Base-by-base conservation (phyloP, 2,329 filamentous ascomycete species). In the Stromatinia cepivora region DNA sequence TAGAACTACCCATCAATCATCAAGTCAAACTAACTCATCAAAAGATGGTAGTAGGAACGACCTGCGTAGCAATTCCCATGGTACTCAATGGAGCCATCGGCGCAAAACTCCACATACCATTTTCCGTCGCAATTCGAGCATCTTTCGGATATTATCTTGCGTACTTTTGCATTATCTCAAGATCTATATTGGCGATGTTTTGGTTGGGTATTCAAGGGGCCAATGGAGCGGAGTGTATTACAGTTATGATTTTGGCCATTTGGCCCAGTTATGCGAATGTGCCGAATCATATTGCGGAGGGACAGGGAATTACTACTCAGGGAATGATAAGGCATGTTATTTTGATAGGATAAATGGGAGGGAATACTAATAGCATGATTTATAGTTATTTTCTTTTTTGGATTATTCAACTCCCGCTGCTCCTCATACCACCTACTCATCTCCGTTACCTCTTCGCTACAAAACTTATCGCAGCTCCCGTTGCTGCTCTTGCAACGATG, bases 121-220 rank as follows among this genome's bases (percentile, higher is more conserved):
- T 84, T 73, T 81, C 82, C 7, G 81, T 84, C 25, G 79, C 82
- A 34, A 79, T 80, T 5, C 80, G 81, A 5, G 79, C 80, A 45
- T 80, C 81, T 45, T 84, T 84, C 69, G 83, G 83, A 7, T 84
- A 81, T 71, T 82, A 83, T 70, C 77, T 84, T 46, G 80, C 81
- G 77, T 79, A 79, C 48, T 78, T 80, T 71, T 72, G 71, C 42
- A 76, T 84, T 57, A 74, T 82, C 8, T 80, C 81, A 42, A 80
- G 83, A 34, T 76, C 79, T 2, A 77, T 84, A 56, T 76, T 84
- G 25, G 82, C 82, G 36, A 81, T 84, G 75, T 84, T 85, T 74
- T 85, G 83, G 90, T 87, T 90, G 66, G 87, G 88, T 0, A 89
- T 91, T 59, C 87, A 90, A 73, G 87, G 85, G 53, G 86, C 87